Base-by-base conservation (phyloP, 306 rosid genomes). In the Cucurbita ficifolia region DNA sequence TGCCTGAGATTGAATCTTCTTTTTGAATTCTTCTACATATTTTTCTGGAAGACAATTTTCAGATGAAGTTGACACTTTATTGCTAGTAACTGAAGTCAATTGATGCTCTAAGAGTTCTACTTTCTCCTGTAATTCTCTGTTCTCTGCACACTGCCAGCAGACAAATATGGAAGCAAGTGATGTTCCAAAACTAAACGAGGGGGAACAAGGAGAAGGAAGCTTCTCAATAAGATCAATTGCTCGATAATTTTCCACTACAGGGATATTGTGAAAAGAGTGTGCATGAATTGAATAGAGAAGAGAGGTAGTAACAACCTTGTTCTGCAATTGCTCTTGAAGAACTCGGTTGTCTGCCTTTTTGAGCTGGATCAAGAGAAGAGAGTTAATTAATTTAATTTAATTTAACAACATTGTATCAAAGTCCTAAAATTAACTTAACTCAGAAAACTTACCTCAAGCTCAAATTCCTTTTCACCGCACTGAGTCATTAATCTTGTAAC, bases 271-370 rank as follows among this genome's bases (percentile, higher is more conserved):
- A 38, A 62, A 39, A 70, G 18, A 67, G 75, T 49, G 14, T 65
- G 67, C 39, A 56, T 13, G 0, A 68, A 7, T 18, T n/a, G 69
- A 57, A 62, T 24, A 7, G 63, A 16, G 33, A 42, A 22, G 18
- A 54, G 62, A 67, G 19, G 39, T 71, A 16, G 75, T 58, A 77
- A 65, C 72, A 17, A 89, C 99, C 96, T 89, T 95, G 82, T 88
- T 84, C 79, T 89, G 86, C 79, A 95, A 87, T 79, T 95, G 97
- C 64, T 95, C 97, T 81, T 95, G 96, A 60, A 95, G 99, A 48
- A 95, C 85, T 48, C 97, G 97, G 64, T 95, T 91, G 83, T 95
- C 99, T 8, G 99, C 97, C 33, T 97, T 88, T 86, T 89, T 91
- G 80, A 95, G 81, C 99, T 95, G 84, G 77, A 83, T 35, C 18